Percentiles rank a stretch among this genome's conserved stretches.
These are phyloP conservation scores for Solanum hybrid DNA, from an alignment of 305 asterid species.

Conservation along the genomic window DNA sequence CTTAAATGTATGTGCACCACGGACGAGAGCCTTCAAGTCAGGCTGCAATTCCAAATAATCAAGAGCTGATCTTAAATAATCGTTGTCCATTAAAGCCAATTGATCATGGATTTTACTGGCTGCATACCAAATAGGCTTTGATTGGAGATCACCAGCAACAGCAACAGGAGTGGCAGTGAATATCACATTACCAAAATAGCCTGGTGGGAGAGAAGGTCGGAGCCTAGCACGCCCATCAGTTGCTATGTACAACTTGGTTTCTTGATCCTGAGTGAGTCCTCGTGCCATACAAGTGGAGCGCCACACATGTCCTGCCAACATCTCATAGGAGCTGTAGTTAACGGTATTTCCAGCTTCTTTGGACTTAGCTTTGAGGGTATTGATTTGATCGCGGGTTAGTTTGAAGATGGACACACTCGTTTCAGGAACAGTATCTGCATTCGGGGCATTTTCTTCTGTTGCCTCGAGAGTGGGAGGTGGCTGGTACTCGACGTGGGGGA, in stretches of 20 bases:
- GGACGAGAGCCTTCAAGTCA: slow-evolving; percentile 73
- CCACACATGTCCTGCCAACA: slow-evolving; percentile 87
- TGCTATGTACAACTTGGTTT: slow-evolving; percentile 64
- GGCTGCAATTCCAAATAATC: slow-evolving; percentile 83
- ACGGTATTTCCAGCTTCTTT: slow-evolving; percentile 53
- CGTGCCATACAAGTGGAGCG: slow-evolving; percentile 61
- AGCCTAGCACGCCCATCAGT: slow-evolving; percentile 75
- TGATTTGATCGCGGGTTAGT: slow-evolving; percentile 51
- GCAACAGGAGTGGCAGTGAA: slow-evolving; percentile 79
- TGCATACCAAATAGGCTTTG: slow-evolving; percentile 62
- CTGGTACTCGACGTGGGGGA: slow-evolving; percentile 74
- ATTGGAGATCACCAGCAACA: slow-evolving; percentile 47
- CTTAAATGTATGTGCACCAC: slow-evolving; percentile 75
- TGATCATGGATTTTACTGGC: slow-evolving; percentile 77
- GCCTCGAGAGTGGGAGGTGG: slow-evolving; percentile 57
- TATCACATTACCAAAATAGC: slow-evolving; percentile 84
- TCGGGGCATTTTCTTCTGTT: background rate
- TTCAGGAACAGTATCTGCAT: slow-evolving; percentile 15
- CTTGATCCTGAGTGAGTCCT: slow-evolving; percentile 57
- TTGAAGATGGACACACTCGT: slow-evolving; percentile 52
- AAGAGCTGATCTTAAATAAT: slow-evolving; percentile 68
- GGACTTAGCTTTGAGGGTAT: slow-evolving; percentile 60
- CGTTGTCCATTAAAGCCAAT: slow-evolving; percentile 64
- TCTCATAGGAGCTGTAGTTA: slow-evolving; percentile 70
- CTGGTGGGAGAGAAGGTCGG: slow-evolving; percentile 54